These are phyloP conservation scores for Candida broadrunensis DNA, from an alignment of 805 yeast genomes.

Conservation along the genomic window DNA sequence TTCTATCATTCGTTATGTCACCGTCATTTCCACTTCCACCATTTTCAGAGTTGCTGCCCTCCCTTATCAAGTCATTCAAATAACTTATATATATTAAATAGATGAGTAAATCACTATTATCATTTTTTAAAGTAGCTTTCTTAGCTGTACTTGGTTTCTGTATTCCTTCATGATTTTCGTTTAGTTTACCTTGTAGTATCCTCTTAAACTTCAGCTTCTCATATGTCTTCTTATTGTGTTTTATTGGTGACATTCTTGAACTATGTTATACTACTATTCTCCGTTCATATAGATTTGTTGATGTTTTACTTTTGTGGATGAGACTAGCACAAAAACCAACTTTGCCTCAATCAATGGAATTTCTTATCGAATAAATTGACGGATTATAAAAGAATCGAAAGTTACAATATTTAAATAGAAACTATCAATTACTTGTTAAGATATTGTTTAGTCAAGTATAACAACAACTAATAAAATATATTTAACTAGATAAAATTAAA, in stretches of 20 bases:
- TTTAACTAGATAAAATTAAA: no score
- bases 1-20: conserved; percentile 35
- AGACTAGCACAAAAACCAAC: no score
- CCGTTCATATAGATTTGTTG: no score
- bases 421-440: no score
- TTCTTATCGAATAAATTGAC: no score
- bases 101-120: conserved; percentile 41
- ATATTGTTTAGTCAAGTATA: no score
- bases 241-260: neutral
- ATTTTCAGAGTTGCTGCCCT: conserved; percentile 35
- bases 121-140: conserved; percentile 25
- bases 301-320: no score
- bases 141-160: conserved; percentile 10
- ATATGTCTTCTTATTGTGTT: conserved; percentile 11
- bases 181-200: conserved; percentile 6
- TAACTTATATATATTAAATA: conserved; percentile 49
- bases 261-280: no score
- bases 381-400: no score
- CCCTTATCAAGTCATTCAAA: conserved; percentile 34
- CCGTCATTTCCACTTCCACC: conserved; percentile 32
- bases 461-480: no score
- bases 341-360: no score
- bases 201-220: conserved; percentile 11
- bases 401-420: no score
- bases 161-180: neutral